Conservation (phyloP, 108 stramenopile genomes). For the Aurantiochytrium sp. region DNA sequence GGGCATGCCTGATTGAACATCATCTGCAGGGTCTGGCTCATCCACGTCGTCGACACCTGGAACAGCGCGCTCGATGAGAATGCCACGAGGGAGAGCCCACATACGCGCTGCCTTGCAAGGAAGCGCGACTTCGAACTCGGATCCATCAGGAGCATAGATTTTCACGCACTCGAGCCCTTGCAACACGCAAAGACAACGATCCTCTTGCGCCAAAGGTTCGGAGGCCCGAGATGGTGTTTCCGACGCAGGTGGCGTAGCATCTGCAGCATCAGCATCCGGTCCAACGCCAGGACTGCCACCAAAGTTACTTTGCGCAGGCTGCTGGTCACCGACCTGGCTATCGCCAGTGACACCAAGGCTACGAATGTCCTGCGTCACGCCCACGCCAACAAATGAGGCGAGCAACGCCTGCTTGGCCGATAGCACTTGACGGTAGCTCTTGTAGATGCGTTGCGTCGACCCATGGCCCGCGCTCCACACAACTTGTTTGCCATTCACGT, state of each 20-base stretch:
- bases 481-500: not conserved
- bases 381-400: not conserved
- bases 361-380: not conserved
- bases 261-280: not conserved
- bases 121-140: not conserved
- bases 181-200: not conserved
- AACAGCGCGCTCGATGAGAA: not conserved
- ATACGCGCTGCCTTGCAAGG: slow-evolving; percentile 3
- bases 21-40: not conserved
- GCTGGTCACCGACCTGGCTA: not conserved
- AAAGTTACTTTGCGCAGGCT: not conserved
- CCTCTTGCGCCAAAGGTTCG: not conserved
- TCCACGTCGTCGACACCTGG: not conserved
- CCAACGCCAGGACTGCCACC: not conserved
- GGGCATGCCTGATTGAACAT: no score
- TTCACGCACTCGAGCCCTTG: not conserved
- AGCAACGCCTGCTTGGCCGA: slow-evolving; percentile 13
- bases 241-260: not conserved
- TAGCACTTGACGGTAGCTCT: slow-evolving; percentile 10
- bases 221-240: not conserved
- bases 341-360: not conserved
- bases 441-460: not conserved
- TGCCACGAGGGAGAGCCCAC: not conserved
- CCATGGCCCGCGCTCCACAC: slow-evolving; percentile 12
- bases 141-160: slow-evolving; percentile 16